These are phyloP conservation scores for Aspergillus funiculosus DNA, from an alignment of 495 filamentous ascomycete genomes.

Conservation along the genomic window DNA sequence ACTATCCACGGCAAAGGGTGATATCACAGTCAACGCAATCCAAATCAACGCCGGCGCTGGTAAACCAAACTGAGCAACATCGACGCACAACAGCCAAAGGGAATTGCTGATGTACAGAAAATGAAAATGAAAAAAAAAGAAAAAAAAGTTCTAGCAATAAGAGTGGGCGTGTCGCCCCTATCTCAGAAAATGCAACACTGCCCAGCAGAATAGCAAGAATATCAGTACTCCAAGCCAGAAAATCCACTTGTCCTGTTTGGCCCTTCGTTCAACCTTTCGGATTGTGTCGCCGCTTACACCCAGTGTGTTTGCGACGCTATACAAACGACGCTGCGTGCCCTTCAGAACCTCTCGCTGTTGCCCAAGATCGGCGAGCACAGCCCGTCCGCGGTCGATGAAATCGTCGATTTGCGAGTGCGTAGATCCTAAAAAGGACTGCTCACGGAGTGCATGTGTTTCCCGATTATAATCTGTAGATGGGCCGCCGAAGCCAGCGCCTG, in stretches of 20 bases:
- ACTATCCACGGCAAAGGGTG: conserved; percentile 8
- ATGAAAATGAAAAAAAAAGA: conserved; percentile 2
- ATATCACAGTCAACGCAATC: conserved; percentile 11
- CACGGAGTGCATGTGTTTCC: conserved; percentile 79
- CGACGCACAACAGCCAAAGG: conserved; percentile 4
- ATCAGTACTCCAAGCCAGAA: conserved; percentile 82
- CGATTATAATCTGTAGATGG: conserved; percentile 55
- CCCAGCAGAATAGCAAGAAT: conserved; percentile 91
- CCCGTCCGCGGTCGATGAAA: conserved; percentile 83
- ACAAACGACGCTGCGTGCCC: conserved; percentile 82
- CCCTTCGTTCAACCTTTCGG: conserved; percentile 85
- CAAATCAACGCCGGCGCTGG: conserved; percentile 36
- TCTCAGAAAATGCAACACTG: conserved; percentile 75
- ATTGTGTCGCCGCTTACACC: conserved; percentile 95
- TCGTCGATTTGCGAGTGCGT: conserved; percentile 85
- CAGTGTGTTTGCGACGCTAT: conserved; percentile 88
- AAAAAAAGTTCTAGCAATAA: conserved; percentile 7
- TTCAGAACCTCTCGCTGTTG: conserved; percentile 93
- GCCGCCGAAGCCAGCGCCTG: conserved; percentile 49
- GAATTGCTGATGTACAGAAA: conserved; percentile 5
- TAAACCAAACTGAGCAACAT: conserved; percentile 19
- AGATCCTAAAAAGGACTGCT: conserved; percentile 76
- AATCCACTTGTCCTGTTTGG: conserved; percentile 96
- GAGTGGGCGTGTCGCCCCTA: conserved; percentile 29
- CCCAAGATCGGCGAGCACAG: conserved; percentile 81